Percentiles rank a stretch among this genome's conserved stretches.
These are phyloP conservation scores for Aspergillus conjunctus DNA, from an alignment of 495 filamentous ascomycete species.

Conservation along the genomic window DNA sequence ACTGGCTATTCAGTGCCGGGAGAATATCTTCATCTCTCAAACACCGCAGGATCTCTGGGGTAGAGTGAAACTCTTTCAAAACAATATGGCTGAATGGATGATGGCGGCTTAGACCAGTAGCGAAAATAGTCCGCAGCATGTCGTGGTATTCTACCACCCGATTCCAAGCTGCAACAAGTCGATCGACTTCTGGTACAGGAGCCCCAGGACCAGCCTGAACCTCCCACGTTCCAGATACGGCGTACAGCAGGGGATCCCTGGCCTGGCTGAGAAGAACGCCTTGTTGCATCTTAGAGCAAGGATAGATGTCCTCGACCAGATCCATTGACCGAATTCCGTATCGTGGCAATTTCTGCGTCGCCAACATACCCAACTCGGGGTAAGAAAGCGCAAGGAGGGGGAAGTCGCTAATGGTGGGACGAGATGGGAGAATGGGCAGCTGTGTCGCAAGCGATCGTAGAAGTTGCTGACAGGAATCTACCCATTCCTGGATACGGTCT, in stretches of 20 bases:
- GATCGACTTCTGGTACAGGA: neutral
- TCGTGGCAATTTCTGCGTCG: conserved; percentile 43
- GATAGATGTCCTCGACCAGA: conserved; percentile 64
- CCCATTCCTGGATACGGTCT: conserved; percentile 45
- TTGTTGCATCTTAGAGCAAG: conserved; percentile 68
- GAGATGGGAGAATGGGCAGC: neutral
- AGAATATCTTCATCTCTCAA: conserved; percentile 2
- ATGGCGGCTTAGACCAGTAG: conserved; percentile 1
- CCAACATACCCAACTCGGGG: conserved; percentile 54
- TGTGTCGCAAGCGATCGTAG: conserved; percentile 2
- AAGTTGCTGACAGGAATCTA: conserved; percentile 1
- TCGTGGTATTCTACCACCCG: neutral
- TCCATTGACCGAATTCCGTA: conserved; percentile 48
- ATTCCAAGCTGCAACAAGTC: neutral
- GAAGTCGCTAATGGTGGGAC: conserved; percentile 12
- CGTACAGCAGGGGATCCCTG: conserved; percentile 59
- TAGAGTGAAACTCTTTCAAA: conserved; percentile 1
- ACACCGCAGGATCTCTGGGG: conserved; percentile 1
- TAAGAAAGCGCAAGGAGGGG: conserved; percentile 61
- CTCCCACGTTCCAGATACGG: conserved; percentile 62
- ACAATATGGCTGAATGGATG: conserved; percentile 6
- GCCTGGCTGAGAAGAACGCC: conserved; percentile 64
- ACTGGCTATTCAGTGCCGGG: neutral
- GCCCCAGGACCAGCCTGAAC: conserved; percentile 31
- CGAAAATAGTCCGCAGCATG: conserved; percentile 6